Percentiles rank a stretch among this genome's conserved stretches.
Evolutionary conservation across 2,329 filamentous ascomycete species (phyloP).

Genomic region (Septoria linicola): DNA sequence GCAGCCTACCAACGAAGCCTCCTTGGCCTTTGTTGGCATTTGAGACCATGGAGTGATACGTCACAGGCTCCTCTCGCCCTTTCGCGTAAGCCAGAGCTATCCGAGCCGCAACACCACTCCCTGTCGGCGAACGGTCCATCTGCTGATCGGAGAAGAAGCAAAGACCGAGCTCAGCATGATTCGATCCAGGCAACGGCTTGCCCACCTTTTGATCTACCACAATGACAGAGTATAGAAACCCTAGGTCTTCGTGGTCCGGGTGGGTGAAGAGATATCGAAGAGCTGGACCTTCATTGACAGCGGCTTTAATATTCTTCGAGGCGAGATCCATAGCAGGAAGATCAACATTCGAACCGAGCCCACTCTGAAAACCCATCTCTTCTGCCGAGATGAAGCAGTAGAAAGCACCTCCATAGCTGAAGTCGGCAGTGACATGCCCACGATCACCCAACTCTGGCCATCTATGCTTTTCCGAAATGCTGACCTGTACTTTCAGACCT

Average conservation of each 20-base stretch:
- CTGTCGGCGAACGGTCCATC: conserved; percentile 47
- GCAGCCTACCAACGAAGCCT: conserved; percentile 20
- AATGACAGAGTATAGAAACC: conserved; percentile 43
- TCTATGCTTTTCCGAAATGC: conserved; percentile 32
- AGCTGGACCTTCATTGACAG: conserved; percentile 33
- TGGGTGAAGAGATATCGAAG: conserved; percentile 27
- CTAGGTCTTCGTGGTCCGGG: conserved; percentile 38
- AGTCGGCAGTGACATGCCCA: conserved; percentile 35
- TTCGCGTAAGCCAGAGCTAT: conserved; percentile 30
- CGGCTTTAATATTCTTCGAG: conserved; percentile 38
- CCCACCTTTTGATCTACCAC: conserved; percentile 37
- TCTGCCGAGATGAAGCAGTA: conserved; percentile 42
- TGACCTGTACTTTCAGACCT: conserved; percentile 36
- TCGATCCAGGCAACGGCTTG: conserved; percentile 16
- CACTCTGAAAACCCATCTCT: conserved; percentile 43
- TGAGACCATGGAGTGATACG: conserved; percentile 25
- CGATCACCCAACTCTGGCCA: conserved; percentile 43
- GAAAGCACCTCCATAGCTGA: conserved; percentile 50
- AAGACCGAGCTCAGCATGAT: conserved; percentile 43
- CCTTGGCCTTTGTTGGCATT: conserved; percentile 13
- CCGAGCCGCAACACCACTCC: conserved; percentile 36
- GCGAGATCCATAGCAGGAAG: conserved; percentile 37
- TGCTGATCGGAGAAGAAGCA: conserved; percentile 45
- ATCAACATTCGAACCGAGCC: conserved; percentile 32
- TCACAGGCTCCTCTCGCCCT: conserved; percentile 11